Conservation (phyloP, 306 rosid species). For the Adenanthera pavonina region DNA sequence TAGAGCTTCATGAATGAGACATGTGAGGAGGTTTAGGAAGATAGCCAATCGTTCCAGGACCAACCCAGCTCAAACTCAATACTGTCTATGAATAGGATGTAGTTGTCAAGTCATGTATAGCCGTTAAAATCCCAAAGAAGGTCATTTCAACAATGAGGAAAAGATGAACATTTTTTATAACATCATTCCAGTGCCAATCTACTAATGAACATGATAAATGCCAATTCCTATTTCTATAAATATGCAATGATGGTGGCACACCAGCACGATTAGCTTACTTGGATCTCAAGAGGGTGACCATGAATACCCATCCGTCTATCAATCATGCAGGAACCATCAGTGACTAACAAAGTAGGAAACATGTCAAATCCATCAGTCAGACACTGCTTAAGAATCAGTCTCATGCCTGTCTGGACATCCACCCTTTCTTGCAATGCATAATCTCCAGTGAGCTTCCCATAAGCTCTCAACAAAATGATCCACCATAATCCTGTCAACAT, state of each 20-base stretch:
- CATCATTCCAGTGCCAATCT: background rate
- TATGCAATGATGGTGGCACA: background rate
- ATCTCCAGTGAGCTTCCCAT: slow-evolving; percentile 90
- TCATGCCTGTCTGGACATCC: slow-evolving; percentile 93
- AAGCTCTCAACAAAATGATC: slow-evolving; percentile 94
- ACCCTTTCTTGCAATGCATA: slow-evolving; percentile 87
- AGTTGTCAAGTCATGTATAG: background rate
- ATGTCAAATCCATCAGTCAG: slow-evolving; percentile 91
- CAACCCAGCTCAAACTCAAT: slow-evolving; percentile 1
- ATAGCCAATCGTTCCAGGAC: background rate
- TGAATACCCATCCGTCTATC: slow-evolving; percentile 98
- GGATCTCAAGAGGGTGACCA: slow-evolving; percentile 97
- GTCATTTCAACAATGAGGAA: slow-evolving; percentile 23
- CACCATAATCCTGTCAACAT: slow-evolving; percentile 84
- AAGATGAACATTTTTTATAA: slow-evolving; percentile 9
- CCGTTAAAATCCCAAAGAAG: background rate
- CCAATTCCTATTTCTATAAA: slow-evolving; percentile 30
- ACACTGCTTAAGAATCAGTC: slow-evolving; percentile 81
- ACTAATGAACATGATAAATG: slow-evolving; percentile 16
- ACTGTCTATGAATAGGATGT: background rate
- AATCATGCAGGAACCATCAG: slow-evolving; percentile 97
- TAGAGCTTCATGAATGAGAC: slow-evolving; percentile 12
- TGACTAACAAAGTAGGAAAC: slow-evolving; percentile 90
- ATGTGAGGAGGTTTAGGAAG: slow-evolving; percentile 2
- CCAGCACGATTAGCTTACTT: slow-evolving; percentile 53